Evolutionary conservation across 2,329 filamentous ascomycete species (phyloP).

Genomic region (Fusarium sp.): DNA sequence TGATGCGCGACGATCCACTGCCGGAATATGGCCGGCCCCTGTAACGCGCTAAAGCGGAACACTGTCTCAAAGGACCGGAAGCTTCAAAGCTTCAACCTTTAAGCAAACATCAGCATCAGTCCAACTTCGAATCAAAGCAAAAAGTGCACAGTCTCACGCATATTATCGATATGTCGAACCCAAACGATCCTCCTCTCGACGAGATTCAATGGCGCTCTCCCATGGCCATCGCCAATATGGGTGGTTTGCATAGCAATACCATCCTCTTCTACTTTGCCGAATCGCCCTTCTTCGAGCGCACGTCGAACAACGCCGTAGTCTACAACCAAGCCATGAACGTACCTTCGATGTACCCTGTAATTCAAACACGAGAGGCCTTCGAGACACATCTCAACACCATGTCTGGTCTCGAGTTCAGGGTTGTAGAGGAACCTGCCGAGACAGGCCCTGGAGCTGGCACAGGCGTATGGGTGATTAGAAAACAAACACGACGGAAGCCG

Average conservation of each 20-base stretch:
- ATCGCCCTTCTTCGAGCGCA: constrained; percentile 73
- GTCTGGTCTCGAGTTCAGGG: constrained; percentile 72
- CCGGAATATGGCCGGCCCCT: constrained; percentile 25
- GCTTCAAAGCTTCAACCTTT: constrained; percentile 8
- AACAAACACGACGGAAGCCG: constrained; percentile 70
- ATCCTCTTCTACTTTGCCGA: constrained; percentile 74
- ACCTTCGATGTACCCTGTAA: constrained; percentile 63
- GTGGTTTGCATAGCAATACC: constrained; percentile 70
- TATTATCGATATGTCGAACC: constrained; percentile 51
- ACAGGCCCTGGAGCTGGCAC: constrained; percentile 71
- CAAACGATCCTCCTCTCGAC: constrained; percentile 65
- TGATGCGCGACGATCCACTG: constrained; percentile 23
- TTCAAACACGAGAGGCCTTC: constrained; percentile 70
- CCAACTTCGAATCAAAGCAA: neutral
- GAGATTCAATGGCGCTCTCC: constrained; percentile 73
- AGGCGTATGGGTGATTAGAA: constrained; percentile 74
- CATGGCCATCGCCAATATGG: constrained; percentile 58
- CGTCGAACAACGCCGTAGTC: constrained; percentile 72
- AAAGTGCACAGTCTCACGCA: neutral
- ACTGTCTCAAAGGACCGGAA: constrained; percentile 23
- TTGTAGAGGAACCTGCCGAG: constrained; percentile 71
- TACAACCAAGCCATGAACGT: constrained; percentile 70
- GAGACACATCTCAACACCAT: constrained; percentile 70
- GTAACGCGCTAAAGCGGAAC: constrained; percentile 27
- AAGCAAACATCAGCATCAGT: constrained; percentile 15